Evolutionary conservation across 805 yeast species (phyloP).

Genomic region (Hanseniaspora nectarophila): DNA sequence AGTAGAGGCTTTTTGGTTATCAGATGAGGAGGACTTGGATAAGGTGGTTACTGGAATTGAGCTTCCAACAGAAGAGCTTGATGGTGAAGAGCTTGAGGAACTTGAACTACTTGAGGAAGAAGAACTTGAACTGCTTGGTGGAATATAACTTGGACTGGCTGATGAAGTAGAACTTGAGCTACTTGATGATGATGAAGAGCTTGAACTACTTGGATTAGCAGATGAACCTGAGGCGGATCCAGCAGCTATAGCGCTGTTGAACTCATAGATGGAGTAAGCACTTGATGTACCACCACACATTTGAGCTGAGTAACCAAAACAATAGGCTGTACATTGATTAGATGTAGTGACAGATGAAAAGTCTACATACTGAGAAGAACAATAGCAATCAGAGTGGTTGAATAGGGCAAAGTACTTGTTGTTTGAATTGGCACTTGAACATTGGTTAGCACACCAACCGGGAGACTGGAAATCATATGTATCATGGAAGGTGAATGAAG

Average conservation of each 20-base stretch:
- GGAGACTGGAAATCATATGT: conserved; percentile 24
- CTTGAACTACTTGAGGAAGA: conserved; percentile 15
- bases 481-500: conserved; percentile 21
- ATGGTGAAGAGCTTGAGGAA: background rate
- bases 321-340: conserved; percentile 26
- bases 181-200: no score
- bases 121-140: conserved; percentile 1
- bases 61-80: conserved; percentile 7
- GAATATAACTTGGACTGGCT: background rate
- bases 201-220: conserved; percentile 16
- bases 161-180: background rate
- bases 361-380: conserved; percentile 24
- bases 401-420: conserved; percentile 24
- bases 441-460: conserved; percentile 21
- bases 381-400: conserved; percentile 25
- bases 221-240: conserved; percentile 17
- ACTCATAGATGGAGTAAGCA: conserved; percentile 37
- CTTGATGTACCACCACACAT: conserved; percentile 48
- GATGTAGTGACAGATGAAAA: conserved; percentile 17
- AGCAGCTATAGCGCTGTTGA: conserved; percentile 19
- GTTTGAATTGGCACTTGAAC: conserved; percentile 18
- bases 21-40: conserved; percentile 16
- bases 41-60: background rate
- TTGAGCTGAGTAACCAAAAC: conserved; percentile 48
- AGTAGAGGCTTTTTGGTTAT: conserved; percentile 17